These are phyloP conservation scores for Quercus lobata DNA, from an alignment of 331 rosid species.

Conservation along the genomic window DNA sequence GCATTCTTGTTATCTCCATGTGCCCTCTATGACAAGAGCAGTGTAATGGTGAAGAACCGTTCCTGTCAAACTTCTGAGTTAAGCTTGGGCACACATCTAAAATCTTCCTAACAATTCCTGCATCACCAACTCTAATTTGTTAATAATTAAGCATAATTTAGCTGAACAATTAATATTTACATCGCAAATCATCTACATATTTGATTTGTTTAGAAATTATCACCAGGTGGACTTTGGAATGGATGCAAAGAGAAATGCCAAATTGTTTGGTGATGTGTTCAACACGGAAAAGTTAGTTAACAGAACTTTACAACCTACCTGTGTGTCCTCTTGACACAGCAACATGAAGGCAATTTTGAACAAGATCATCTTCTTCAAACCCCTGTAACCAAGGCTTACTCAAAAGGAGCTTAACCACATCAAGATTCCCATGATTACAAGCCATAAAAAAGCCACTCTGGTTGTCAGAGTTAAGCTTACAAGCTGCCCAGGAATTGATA, in stretches of 20 bases:
- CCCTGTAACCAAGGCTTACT: conserved; percentile 26
- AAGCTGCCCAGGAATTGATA: conserved; percentile 31
- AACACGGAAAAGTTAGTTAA: background rate
- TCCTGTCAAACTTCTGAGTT: conserved; percentile 31
- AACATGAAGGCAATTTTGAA: conserved; percentile 43
- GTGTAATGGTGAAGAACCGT: conserved; percentile 57
- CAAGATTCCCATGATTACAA: conserved; percentile 52
- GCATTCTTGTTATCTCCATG: too few relatives aligned
- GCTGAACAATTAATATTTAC: background rate
- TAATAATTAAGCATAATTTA: background rate
- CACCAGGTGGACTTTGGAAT: background rate
- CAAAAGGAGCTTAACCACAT: conserved; percentile 38
- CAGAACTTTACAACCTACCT: conserved; percentile 27
- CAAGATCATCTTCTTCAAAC: conserved; percentile 29
- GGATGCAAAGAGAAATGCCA: background rate
- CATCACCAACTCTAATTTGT: background rate
- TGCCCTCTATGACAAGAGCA: conserved; percentile 22
- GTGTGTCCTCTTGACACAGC: conserved; percentile 65
- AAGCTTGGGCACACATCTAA: conserved; percentile 36
- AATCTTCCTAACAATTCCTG: conserved; percentile 61
- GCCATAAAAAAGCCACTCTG: conserved; percentile 47
- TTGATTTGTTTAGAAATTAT: background rate
- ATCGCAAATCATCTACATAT: background rate
- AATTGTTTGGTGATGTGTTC: background rate
- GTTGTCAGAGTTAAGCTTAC: conserved; percentile 30